Conservation (phyloP, 768 basidiomycete genomes). For the Mycena pura region DNA sequence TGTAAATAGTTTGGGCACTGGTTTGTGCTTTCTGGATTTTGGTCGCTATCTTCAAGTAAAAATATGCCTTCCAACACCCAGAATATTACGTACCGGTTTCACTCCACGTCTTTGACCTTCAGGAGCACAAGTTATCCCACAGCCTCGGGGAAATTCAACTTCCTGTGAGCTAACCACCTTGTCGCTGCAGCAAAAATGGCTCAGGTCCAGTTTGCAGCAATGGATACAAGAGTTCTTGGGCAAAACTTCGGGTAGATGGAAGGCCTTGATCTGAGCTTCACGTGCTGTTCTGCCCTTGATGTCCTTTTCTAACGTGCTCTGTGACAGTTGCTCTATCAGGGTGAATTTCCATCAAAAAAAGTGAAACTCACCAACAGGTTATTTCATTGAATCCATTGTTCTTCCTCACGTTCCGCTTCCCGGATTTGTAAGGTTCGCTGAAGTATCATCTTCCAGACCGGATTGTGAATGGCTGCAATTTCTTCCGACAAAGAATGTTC, state of each 20-base stretch:
- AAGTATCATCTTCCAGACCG: not conserved
- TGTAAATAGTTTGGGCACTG: not conserved
- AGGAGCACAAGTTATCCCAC: not conserved
- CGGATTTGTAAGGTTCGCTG: not conserved
- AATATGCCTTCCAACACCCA: not conserved
- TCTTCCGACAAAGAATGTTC: not conserved
- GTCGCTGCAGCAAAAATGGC: not conserved
- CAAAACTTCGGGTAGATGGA: too few relatives aligned
- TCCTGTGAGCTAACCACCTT: not conserved
- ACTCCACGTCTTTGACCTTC: not conserved
- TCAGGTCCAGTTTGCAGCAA: not conserved
- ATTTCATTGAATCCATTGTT: not conserved
- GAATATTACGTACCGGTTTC: not conserved
- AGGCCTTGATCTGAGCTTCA: too few relatives aligned
- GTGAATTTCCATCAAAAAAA: too few relatives aligned
- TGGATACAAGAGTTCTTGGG: not conserved
- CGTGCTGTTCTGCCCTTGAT: too few relatives aligned
- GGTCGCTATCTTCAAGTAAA: not conserved
- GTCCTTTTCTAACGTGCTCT: too few relatives aligned
- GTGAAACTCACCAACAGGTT: not conserved
- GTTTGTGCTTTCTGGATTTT: not conserved
- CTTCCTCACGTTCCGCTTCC: not conserved
- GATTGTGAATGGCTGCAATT: not conserved
- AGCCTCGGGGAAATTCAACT: not conserved
- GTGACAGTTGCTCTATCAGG: too few relatives aligned